A percentile compares a stretch with the other conserved stretches of the same genome.
Evolutionary conservation across 352 stramenopile species (phyloP).

Genomic region (Phytophthora tentaculata): DNA sequence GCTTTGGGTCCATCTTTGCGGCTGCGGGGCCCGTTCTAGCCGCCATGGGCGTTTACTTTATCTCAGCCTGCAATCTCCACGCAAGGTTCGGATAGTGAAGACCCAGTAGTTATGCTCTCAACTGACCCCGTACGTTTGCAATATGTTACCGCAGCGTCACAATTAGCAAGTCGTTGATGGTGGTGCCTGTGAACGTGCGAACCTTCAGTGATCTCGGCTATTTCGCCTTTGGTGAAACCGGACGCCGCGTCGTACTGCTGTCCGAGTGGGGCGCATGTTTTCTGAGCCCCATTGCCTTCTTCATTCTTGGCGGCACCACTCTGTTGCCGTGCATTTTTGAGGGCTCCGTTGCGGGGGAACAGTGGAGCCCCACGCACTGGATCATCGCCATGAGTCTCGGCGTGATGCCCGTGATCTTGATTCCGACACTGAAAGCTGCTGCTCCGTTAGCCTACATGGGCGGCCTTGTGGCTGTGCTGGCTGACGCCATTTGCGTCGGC

Average conservation of each 20-base stretch:
- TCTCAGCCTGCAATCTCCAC: conserved; percentile 81
- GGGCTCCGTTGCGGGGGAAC: conserved; percentile 23
- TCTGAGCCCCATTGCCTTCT: conserved; percentile 73
- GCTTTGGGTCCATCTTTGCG: conserved; percentile 72
- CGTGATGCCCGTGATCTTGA: conserved; percentile 65
- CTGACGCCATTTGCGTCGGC: conserved; percentile 57
- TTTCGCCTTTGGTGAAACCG: conserved; percentile 59
- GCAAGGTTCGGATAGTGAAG: conserved; percentile 39
- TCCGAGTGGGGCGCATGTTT: conserved; percentile 69
- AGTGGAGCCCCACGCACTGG: conserved; percentile 56
- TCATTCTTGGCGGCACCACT: conserved; percentile 70
- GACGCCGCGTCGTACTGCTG: conserved; percentile 54
- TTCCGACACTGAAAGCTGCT: conserved; percentile 63
- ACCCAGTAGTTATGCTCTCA: background rate
- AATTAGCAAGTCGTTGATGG: conserved; percentile 63
- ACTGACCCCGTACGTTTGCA: background rate
- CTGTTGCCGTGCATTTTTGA: conserved; percentile 62
- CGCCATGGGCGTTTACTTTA: conserved; percentile 72
- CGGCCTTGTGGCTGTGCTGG: conserved; percentile 51
- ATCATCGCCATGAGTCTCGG: conserved; percentile 61
- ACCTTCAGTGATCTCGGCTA: conserved; percentile 79
- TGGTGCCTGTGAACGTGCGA: conserved; percentile 59
- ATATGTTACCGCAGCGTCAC: conserved; percentile 42
- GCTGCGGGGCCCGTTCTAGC: conserved; percentile 59
- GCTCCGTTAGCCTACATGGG: conserved; percentile 57